Base-by-base conservation (phyloP, 345 rosid species). In the Gossypium turneri region DNA sequence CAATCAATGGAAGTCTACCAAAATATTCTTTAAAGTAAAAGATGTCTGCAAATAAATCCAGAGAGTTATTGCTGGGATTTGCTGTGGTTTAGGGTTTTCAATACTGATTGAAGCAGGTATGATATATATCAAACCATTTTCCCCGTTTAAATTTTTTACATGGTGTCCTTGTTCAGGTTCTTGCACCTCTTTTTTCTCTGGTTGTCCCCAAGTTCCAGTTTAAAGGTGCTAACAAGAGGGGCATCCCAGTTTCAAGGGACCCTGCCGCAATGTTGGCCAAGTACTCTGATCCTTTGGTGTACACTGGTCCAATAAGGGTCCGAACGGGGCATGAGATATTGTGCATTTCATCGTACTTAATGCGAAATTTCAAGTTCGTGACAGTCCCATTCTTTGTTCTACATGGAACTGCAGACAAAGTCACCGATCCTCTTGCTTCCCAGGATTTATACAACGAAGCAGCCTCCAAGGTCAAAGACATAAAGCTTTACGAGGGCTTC, bases 201-300 rank as follows among this genome's bases (percentile, higher is more conserved):
- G 78, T 95, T 2, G 93, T 78, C 2, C 99, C 99, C 12, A 88
- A 83, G 86, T 85, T 86, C 81, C 99, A 90, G 82, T 91, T 95
- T 75, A 95, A 93, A 82, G 99, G 99, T 80, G 98, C 98, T 44
- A 95, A 95, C 91, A 95, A 89, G 82, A 86, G 93, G 80, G 99
- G 99, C 41, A 88, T 95, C 77, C 99, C 99, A 22, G 99, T 95
- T 55, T 80, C 98, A 9, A 86, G 98, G 82, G 97, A 95, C 79
- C 98, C 99, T 47, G 96, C 81, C 55, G 99, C 97, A 19, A 81
- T 90, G 53, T 52, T 82, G 75, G 98, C 98, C 67, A 95, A 95
- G 78, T 93, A 93, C 78, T 86, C 90, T n/a, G 98, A 95, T 80
- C 99, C 98, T 2, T 81, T 95, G 84, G 98, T 95, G 77, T 95